A percentile compares a stretch with the other conserved stretches of the same genome.
These are phyloP conservation scores for Teratosphaeria pseudoeucalypti DNA, from an alignment of 2,329 filamentous ascomycete species.

Conservation along the genomic window DNA sequence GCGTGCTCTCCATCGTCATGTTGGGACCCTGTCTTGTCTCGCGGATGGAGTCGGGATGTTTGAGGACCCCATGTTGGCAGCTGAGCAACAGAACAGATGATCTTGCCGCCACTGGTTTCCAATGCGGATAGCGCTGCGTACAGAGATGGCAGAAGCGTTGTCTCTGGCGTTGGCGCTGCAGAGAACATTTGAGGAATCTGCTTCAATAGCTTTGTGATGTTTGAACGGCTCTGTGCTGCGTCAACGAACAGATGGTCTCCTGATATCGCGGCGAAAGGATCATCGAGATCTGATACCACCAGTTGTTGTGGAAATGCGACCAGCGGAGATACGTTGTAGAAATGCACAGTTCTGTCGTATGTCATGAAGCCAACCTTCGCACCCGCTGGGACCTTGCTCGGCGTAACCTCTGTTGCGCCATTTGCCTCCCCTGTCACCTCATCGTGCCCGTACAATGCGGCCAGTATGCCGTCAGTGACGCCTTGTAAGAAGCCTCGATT, in stretches of 20 bases:
- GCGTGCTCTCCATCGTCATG: conserved; percentile 84
- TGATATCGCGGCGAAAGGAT: conserved; percentile 86
- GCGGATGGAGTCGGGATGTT: conserved; percentile 55
- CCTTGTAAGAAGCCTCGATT: conserved; percentile 85
- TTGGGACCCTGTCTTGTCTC: conserved; percentile 78
- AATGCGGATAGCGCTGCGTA: conserved; percentile 77
- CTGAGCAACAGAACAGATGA: conserved; percentile 77
- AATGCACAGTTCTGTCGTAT: conserved; percentile 93
- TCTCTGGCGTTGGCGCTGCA: conserved; percentile 79
- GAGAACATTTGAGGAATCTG: conserved; percentile 80
- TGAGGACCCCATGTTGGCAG: conserved; percentile 88
- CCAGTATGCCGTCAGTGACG: conserved; percentile 79
- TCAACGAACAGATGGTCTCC: conserved; percentile 83
- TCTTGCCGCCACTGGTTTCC: conserved; percentile 79
- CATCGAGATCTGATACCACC: conserved; percentile 95
- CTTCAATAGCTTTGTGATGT: conserved; percentile 79
- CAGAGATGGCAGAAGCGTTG: conserved; percentile 72
- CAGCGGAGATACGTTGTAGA: conserved; percentile 80
- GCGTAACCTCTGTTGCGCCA: conserved; percentile 23
- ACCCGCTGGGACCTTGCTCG: conserved; percentile 57
- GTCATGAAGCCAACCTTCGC: conserved; percentile 91
- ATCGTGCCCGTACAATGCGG: conserved; percentile 61
- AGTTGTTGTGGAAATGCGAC: conserved; percentile 92
- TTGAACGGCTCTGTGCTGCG: conserved; percentile 74
- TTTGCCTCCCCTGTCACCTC: conserved; percentile 43